Evolutionary conservation across 2,329 filamentous ascomycete species (phyloP).

Genomic region (Lojkania enalia): DNA sequence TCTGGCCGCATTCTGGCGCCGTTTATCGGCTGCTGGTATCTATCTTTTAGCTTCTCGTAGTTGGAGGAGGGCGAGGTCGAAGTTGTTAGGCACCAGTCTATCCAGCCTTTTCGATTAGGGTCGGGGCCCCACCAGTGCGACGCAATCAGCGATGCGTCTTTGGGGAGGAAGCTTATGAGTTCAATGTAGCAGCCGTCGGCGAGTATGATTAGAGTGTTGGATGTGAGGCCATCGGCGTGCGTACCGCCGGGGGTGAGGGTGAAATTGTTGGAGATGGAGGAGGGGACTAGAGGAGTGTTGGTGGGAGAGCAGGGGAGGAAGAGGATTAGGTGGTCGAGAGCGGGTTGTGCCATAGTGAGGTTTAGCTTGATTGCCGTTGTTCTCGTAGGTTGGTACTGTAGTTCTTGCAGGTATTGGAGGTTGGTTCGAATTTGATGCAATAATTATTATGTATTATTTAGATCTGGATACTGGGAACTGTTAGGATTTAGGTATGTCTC

Average conservation of each 20-base stretch:
- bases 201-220: conserved; percentile 67
- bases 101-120: conserved; percentile 58
- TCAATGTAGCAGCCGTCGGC: conserved; percentile 68
- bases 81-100: conserved; percentile 57
- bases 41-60: conserved; percentile 38
- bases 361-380: not conserved
- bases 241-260: conserved; percentile 62
- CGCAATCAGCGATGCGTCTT: conserved; percentile 40
- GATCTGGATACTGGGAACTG: too few relatives aligned
- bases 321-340: conserved; percentile 67
- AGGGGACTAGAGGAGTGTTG: conserved; percentile 35
- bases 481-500: too few relatives aligned
- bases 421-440: too few relatives aligned
- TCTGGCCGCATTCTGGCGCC: conserved; percentile 61
- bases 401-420: too few relatives aligned
- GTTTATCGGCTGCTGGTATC: conserved; percentile 54
- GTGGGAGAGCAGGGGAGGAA: conserved; percentile 62
- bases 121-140: conserved; percentile 63
- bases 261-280: conserved; percentile 60
- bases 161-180: conserved; percentile 64
- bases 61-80: conserved; percentile 14
- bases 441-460: too few relatives aligned
- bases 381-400: not conserved
- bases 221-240: conserved; percentile 62
- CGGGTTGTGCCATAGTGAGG: conserved; percentile 13